Percentiles rank a stretch among this genome's conserved stretches.
These are phyloP conservation scores for Pugionium cornutum DNA, from an alignment of 345 rosid species.

Conservation along the genomic window DNA sequence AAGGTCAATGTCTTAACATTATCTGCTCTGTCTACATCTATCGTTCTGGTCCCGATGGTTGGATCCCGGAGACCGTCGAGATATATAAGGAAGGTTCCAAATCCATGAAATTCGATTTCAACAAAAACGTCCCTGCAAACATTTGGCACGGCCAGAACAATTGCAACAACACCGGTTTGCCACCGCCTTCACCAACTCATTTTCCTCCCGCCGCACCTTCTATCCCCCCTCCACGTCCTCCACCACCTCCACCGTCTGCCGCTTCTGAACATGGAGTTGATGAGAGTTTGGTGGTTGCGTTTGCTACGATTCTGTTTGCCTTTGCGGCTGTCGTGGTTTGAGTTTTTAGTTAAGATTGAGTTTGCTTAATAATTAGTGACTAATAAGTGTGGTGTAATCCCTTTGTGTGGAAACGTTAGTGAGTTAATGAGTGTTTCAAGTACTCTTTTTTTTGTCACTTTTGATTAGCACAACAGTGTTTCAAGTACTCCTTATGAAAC, in stretches of 20 bases:
- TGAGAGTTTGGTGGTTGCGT: slow-evolving; percentile 20
- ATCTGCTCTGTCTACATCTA: slow-evolving; percentile 30
- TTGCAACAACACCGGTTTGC: slow-evolving; percentile 23
- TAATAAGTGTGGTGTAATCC: background rate
- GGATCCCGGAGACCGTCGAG: slow-evolving; percentile 31
- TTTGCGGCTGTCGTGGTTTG: slow-evolving; percentile 24
- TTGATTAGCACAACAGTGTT: too few relatives aligned
- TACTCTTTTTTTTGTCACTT: too few relatives aligned
- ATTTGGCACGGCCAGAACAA: slow-evolving; percentile 26
- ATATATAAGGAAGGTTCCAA: slow-evolving; percentile 30
- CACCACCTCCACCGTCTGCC: slow-evolving; percentile 12
- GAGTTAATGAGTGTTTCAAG: too few relatives aligned
- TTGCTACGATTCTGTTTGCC: slow-evolving; percentile 7
- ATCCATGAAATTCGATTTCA: slow-evolving; percentile 25
- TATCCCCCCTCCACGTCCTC: slow-evolving; percentile 6
- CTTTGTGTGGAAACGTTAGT: slow-evolving; percentile 7
- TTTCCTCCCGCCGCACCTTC: slow-evolving; percentile 30
- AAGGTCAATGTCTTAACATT: slow-evolving; percentile 33
- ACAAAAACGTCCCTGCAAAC: slow-evolving; percentile 16
- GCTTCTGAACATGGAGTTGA: slow-evolving; percentile 21
- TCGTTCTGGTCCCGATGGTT: slow-evolving; percentile 31
- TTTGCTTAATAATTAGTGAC: background rate
- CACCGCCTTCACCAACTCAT: slow-evolving; percentile 27
- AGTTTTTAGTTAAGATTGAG: background rate
- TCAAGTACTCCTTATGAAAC: slow-evolving; percentile 2